phyloP scores from a whole-genome alignment of 1,139 yeast genomes.

The Blastobotrys apis region DNA sequence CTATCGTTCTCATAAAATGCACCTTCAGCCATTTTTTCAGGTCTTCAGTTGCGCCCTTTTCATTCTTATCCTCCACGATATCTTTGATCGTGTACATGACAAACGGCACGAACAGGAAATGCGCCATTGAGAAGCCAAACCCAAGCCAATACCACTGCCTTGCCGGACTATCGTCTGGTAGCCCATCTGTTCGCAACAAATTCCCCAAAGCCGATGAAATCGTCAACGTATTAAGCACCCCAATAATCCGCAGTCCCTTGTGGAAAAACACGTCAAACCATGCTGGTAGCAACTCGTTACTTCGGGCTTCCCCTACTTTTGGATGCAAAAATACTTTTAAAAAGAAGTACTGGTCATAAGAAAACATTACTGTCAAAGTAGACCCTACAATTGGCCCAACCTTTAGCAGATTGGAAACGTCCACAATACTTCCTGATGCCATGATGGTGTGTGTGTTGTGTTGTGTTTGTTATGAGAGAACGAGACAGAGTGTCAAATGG shows the following conservation, averaged over 20 bases:
- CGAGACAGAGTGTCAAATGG: too few species aligned
- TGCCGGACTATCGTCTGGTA: constrained; percentile 1
- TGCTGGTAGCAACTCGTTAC: constrained; percentile 8
- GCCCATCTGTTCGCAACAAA: constrained; percentile 9
- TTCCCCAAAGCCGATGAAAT: constrained; percentile 4
- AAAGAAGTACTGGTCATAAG: constrained; percentile 12
- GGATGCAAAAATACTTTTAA: constrained; percentile 7
- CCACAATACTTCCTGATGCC: neutral
- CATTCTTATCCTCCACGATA: constrained; percentile 5
- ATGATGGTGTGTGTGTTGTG: too few species aligned
- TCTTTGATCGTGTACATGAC: constrained; percentile 9
- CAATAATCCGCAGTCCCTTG: constrained; percentile 2
- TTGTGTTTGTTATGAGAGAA: too few species aligned
- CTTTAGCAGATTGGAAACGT: neutral
- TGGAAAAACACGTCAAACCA: constrained; percentile 7
- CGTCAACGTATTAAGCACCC: constrained; percentile 6
- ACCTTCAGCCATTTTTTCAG: constrained; percentile 9
- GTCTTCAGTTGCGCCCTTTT: constrained; percentile 1
- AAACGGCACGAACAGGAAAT: constrained; percentile 11
- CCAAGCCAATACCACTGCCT: constrained; percentile 12
- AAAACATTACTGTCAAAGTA: constrained; percentile 5
- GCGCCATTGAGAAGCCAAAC: constrained; percentile 9
- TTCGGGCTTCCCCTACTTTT: neutral
- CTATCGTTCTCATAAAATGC: constrained; percentile 4
- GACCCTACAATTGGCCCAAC: constrained; percentile 9